Base-by-base conservation (phyloP, 2,329 filamentous ascomycete genomes). In the Lachnellula occidentalis region DNA sequence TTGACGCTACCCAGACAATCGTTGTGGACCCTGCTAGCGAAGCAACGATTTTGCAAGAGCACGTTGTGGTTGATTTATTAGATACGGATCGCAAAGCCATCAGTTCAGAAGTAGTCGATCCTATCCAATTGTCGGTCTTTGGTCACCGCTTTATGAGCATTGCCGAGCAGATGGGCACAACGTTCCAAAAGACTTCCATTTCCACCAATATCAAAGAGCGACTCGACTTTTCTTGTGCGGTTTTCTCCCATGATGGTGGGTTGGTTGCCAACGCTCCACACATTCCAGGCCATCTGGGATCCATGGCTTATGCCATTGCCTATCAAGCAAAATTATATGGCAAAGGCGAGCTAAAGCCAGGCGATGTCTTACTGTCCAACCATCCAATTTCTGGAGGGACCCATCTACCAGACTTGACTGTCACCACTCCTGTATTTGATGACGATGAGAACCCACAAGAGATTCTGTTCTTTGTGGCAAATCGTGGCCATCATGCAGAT, bases 1-100 rank as follows among this genome's bases (percentile, higher is more conserved):
- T 90, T 2, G 92, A 92, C 64, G 85, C 86, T 5, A 92, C 88
- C 0, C 92, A 96, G 71, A 96, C 92, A 0, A 92, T 96, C 58
- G 88, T 96, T 0, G 83, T 96, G 1, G 87, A 88, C 0, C 92
- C 92, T 0, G 82, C 80, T 31, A 82, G 89, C 3, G 82, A 82
- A 27, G 92, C 92, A 0, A 73, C 90, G 17, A 77, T 95, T 31
- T 34, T 55, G 4, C 34, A 48, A 14, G 82, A 94, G n/a, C 92
- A 95, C 64, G 89, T 96, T 4, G 79, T 96, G 14, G 90, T 96
- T 66, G 90, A 95, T 39, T 24, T 58, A 5, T 21, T 43, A 12
- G 41, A 43, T 5, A 11, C 41, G 19, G 21, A 19, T 21, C 34
- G 41, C 37, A n/a, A 50, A 34, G 14, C 22, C n/a, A 42, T 41